Base-by-base conservation (phyloP, 176 grass and related monocot species). In the Bromus sterilis region DNA sequence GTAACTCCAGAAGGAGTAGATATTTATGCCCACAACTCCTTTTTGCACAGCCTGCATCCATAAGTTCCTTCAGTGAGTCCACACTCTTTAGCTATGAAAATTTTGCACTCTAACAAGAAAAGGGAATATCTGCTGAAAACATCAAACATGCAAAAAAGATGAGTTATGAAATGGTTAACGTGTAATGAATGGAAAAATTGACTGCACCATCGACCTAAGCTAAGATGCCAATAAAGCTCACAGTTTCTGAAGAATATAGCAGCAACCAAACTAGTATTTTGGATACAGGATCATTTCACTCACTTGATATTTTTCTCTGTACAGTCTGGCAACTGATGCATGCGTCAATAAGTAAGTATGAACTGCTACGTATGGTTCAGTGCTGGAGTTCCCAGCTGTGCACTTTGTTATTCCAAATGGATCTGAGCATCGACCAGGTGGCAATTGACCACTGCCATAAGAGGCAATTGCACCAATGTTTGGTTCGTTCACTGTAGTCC, bases 401-500 rank as follows among this genome's bases (percentile, higher is more conserved):
- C 90, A 90, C 7, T 57, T 25, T 25, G 28, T 89, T 91, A 42
- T 32, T 67, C 85, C 85, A 53, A 86, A 92, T 23, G 93, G 90
- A 80, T 86, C 57, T 9, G 89, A 95, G 66, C 93, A 92, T 20
- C 57, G 75, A 18, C 59, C 56, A 6, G 85, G 93, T 20, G 90
- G 85, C 6, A 73, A n/a, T 83, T 32, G 82, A 91, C 30, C 60
- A 20, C 21, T 10, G 34, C 15, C 69, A 1, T 57, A 57, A 57
- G n/a, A 0, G 11, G 59, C 85, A 13, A 86, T 8, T 56, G 21
- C 7, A 23, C 53, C 53, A 23, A 90, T 33, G 34, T 90, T 96
- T 46, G 87, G 93, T 37, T 91, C 58, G 7, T 58, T 31, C 3
- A 92, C 5, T 10, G 85, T 96, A 28, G 85, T 92, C 93, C 90